Base-by-base conservation (phyloP, 2,329 filamentous ascomycete species). In the Fusarium sp. region DNA sequence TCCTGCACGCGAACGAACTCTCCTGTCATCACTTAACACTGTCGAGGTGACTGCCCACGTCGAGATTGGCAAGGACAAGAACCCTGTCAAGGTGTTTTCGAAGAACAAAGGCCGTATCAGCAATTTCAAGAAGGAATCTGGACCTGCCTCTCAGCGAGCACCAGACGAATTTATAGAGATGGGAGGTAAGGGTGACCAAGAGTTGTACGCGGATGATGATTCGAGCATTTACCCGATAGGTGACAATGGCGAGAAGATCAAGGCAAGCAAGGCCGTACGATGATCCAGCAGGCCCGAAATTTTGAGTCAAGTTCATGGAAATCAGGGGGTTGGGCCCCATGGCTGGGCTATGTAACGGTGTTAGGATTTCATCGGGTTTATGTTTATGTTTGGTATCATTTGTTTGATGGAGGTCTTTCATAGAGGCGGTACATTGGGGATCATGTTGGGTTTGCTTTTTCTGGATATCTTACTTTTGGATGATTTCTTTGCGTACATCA, bases 161-260 rank as follows among this genome's bases (percentile, higher is more conserved):
- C 85, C 92, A 0, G 83, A 86, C 7, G 93, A 96, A 73, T 98
- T 97, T 71, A 90, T 93, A 78, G 87, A 90, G 65, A 86, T 96
- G 82, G 95, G 95, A 39, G 93, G 93, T 17, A 92, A 92, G 73
- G 95, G 94, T 7, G 95, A 98, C 74, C 88, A 93, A 78, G 82
- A 86, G 43, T 83, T 97, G 15, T 97, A 90, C 76, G 87, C 86
- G 11, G 83, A 92, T 49, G 90, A 92, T 53, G 77, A 76, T 23
- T 78, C 75, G 37, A 87, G 84, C 72, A 80, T 83, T 59, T 88
- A 88, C 71, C 77, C 82, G 14, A 77, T 54, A 49, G 74, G 68
- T 17, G 78, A 80, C 13, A 71, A 71, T 25, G 64, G 65, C 39
- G 58, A 52, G 14, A 79, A 77, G 53, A 59, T 65, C 23, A 78